Evolutionary conservation across 2,329 filamentous ascomycete genomes (phyloP).

Genomic region (Zasmidium angulare): DNA sequence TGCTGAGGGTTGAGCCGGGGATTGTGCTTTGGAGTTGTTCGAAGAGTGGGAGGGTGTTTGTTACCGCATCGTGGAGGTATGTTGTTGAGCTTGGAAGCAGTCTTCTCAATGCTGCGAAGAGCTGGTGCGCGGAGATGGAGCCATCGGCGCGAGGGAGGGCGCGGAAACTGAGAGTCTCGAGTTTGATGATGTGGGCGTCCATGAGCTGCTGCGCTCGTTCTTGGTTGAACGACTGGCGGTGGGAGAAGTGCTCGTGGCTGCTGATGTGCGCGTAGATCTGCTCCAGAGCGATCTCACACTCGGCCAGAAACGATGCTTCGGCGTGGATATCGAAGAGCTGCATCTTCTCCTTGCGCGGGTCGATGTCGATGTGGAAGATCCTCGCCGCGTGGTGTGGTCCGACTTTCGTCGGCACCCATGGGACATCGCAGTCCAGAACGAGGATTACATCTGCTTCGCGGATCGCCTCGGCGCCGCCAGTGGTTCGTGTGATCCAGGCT

Average conservation of each 20-base stretch:
- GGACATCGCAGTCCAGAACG: constrained; percentile 81
- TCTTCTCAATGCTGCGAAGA: constrained; percentile 11
- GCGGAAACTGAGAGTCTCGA: neutral
- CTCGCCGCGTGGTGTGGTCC: constrained; percentile 53
- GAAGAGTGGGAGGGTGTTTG: constrained; percentile 14
- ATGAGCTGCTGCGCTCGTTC: neutral
- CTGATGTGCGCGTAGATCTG: constrained; percentile 53
- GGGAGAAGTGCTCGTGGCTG: neutral
- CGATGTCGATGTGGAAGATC: constrained; percentile 62
- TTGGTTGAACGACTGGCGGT: neutral
- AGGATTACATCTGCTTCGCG: constrained; percentile 75
- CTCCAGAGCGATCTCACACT: constrained; percentile 55
- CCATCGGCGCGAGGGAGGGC: constrained; percentile 5
- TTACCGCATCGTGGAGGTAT: constrained; percentile 22
- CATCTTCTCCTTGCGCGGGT: constrained; percentile 61
- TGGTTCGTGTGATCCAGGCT: constrained; percentile 58
- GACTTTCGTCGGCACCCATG: constrained; percentile 76
- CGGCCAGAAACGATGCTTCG: constrained; percentile 48
- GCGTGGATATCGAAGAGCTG: constrained; percentile 54
- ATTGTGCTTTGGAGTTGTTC: constrained; percentile 15
- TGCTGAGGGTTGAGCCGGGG: constrained; percentile 16
- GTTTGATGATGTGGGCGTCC: neutral
- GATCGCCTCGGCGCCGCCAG: constrained; percentile 68
- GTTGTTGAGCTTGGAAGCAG: constrained; percentile 12
- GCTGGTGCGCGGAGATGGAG: constrained; percentile 10